Base-by-base conservation (phyloP, 768 basidiomycete genomes). In the Heimioporus sp. region DNA sequence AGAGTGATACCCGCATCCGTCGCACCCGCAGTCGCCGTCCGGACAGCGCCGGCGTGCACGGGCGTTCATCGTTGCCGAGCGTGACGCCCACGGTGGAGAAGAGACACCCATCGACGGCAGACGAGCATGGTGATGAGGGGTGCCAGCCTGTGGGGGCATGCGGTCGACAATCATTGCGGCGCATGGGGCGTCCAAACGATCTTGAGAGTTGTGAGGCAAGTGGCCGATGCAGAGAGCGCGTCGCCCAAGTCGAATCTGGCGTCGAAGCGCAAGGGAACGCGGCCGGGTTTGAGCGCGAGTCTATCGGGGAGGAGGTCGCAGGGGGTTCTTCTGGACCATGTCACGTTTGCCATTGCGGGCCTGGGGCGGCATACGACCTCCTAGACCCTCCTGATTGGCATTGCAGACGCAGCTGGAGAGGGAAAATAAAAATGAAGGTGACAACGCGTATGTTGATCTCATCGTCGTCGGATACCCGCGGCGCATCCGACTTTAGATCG, bases 161-260 rank as follows among this genome's bases (percentile, higher is more conserved):
- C 70, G 74, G n/a, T n/a, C n/a, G n/a, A n/a, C n/a, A n/a, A n/a
- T n/a, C n/a, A 71, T 72, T 48, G 78, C 76, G 28, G 48, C 74
- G 38, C 76, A 80, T n/a, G 46, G 76, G 63, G 9, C 71, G 73
- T 36, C 62, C 73, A 38, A 88, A 91, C 13, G 88, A 90, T 58
- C 56, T 91, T 54, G 72, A 78, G 52, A 80, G 80, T 51, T 91
- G 90, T 52, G 85, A 89, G 62, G 86, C 85, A 38, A n/a, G 89
- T 89, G 4, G 82, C 90, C 15, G 67, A 88, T 48, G 86, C 88
- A 31, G 73, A 85, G 46, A 83, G 78, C 61, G 75, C 86, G 19
- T 79, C 84, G 1, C 76, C 79, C 50, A 78, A 73, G 51, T 65
- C 88, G 37, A 85, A 79, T 56, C 67, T 87, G 21, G 74, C 76